Evolutionary conservation across 2,329 filamentous ascomycete genomes (phyloP), one percentile per base, ranked within the genome.

Genomic region (Fusarium sp.): DNA sequence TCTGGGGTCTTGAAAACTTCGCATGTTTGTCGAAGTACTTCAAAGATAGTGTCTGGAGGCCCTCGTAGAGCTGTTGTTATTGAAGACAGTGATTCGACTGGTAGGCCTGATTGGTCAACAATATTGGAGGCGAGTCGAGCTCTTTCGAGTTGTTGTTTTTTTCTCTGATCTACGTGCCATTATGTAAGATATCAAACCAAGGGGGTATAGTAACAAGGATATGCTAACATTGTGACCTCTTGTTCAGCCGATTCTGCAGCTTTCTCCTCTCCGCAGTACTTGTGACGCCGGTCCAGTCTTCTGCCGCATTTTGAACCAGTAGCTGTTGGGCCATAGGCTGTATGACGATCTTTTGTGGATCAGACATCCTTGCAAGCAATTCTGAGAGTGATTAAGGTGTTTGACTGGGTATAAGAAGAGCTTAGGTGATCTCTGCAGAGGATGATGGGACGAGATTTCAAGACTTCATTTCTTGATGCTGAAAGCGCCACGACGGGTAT

Each of bases 211-310:
- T 26, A 1, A 3, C 3, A 3, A 18, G 4, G 17, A 1, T 0
- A 6, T 1, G 26, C 63, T 42, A n/a, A 66, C 62, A 66, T 2
- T 66, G 62, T 0, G 55, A 66, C 6, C 62, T 66, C 13, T 66
- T 66, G 24, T 66, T 66, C 0, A 66, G 49, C 5, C 63, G 15
- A 4, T 66, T 66, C 28, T 66, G 63, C 20, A 66, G 7, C 33
- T 66, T 66, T 24, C 63, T 34, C 15, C 62, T 31, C 22, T 66
- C 55, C 18, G 63, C 39, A 26, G 55, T 56, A 0, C 63, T 66
- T 26, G 63, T 66, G 0, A 66, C 18, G 6, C 62, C 63, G 0
- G 63, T 62, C 63, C 63, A 66, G 39, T 66, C 63, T 7, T 66
- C 63, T 3, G 33, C 38, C 2, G 44, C 33, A 13, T 49, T 66